These are phyloP conservation scores for Lotus japonicus DNA, from an alignment of 306 rosid genomes.

Conservation along the genomic window DNA sequence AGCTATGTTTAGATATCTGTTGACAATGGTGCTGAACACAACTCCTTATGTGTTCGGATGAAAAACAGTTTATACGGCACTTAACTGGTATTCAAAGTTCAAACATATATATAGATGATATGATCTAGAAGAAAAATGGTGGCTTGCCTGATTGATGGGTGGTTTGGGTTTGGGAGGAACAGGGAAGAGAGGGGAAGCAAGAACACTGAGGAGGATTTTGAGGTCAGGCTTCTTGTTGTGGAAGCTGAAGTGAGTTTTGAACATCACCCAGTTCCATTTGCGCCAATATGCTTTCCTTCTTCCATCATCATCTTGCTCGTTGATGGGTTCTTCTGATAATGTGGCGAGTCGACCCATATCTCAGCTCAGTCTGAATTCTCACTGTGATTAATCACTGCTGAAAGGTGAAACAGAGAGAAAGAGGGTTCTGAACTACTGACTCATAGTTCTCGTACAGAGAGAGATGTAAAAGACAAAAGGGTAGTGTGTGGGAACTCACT, in stretches of 20 bases:
- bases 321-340: constrained; percentile 68
- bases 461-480: not conserved
- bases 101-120: too few relatives aligned
- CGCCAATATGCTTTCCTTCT: constrained; percentile 48
- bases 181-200: constrained; percentile 82
- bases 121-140: too few relatives aligned
- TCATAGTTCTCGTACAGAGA: too few relatives aligned
- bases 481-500: not conserved
- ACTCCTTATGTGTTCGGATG: too few relatives aligned
- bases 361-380: not conserved
- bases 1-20: too few relatives aligned
- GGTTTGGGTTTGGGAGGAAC: constrained; percentile 35
- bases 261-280: constrained; percentile 55
- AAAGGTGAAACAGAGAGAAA: not conserved
- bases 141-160: constrained; percentile 34
- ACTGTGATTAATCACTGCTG: not conserved
- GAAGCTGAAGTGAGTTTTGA: constrained; percentile 48
- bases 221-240: constrained; percentile 61
- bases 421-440: too few relatives aligned
- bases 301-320: constrained; percentile 25
- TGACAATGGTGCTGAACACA: too few relatives aligned
- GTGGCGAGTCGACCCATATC: constrained; percentile 60
- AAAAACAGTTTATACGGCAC: too few relatives aligned
- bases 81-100: too few relatives aligned
- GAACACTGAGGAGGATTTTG: constrained; percentile 69